Base-by-base conservation (phyloP, 139 green algal species). In the Chlorella sp. region DNA sequence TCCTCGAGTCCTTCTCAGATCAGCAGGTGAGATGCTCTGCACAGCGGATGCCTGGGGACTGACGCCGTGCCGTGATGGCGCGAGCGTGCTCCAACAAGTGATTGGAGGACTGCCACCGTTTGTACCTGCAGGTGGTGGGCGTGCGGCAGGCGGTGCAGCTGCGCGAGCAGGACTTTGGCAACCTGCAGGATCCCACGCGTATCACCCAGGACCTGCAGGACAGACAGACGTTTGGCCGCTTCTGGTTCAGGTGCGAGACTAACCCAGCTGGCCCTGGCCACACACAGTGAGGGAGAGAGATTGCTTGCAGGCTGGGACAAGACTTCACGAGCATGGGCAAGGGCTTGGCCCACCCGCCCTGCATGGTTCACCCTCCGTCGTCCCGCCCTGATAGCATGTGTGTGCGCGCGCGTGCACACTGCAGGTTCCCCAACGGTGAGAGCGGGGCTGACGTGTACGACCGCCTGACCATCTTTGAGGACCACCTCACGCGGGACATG, bases 391-490 rank as follows among this genome's bases (percentile, higher is more conserved):
- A 22, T 3, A 22, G 27, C 23, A 26, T 36, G 36, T 14, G 62
- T 68, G 29, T 68, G 4, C 30, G 24, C 3, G 62, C 29, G 30
- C 49, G 17, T 26, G 49, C 49, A 59, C 17, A 30, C 59, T 96
- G 95, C 80, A 62, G 89, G 36, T 96, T 97, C 69, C 86, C 88
- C 26, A 95, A 95, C 69, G 92, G 92, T 36, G 92, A 97, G 87
- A 88, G 74, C 27, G 92, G 92, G 0, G 92, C 92, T 32, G 92
- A 97, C 70, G 92, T 97, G 67, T 97, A 97, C 75, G 92, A 97
- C 82, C 80, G 86, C 24, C 93, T 97, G 77, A 97, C 93, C 26
- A 88, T 95, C 2, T 69, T 69, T 69, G 63, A 69, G 33, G 63
- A 69, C 63, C 63, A n/a, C n/a, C n/a, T n/a, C n/a, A n/a, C n/a